Conservation (phyloP, 2,329 filamentous ascomycete species). For the Arthrobotrys sinensis region DNA sequence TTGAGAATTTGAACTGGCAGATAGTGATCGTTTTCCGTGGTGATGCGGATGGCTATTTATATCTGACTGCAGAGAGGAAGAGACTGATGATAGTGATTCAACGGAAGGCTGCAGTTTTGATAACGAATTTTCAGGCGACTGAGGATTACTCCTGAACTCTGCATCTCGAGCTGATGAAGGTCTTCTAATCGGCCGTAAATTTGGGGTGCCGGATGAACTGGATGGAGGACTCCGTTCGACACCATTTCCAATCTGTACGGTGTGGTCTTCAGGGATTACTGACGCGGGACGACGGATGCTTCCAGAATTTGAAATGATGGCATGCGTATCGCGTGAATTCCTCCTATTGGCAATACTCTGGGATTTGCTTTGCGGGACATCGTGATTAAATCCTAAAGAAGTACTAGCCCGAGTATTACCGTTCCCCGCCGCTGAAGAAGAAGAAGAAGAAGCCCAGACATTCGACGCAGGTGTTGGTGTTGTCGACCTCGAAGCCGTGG, state of each 20-base stretch:
- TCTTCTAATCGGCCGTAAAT: constrained; percentile 5
- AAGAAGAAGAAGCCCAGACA: not conserved
- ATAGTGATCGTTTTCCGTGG: constrained; percentile 46
- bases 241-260: constrained; percentile 1
- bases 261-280: constrained; percentile 50
- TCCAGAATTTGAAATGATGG: constrained; percentile 16
- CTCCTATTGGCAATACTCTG: constrained; percentile 24
- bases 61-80: constrained; percentile 53
- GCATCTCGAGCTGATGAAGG: constrained; percentile 35
- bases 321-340: constrained; percentile 36
- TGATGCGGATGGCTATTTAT: constrained; percentile 7
- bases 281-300: constrained; percentile 35
- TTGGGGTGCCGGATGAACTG: constrained; percentile 33
- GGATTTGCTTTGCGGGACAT: constrained; percentile 1
- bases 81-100: constrained; percentile 47
- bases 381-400: constrained; percentile 50
- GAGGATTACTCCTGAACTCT: constrained; percentile 20
- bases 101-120: constrained; percentile 48
- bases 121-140: constrained; percentile 32
- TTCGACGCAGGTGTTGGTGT: constrained; percentile 43
- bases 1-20: constrained; percentile 29
- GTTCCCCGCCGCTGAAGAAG: not conserved
- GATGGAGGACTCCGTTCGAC: constrained; percentile 5
- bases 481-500: constrained; percentile 37
- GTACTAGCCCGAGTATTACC: constrained; percentile 30